A percentile compares a stretch with the other conserved stretches of the same genome.
phyloP scores from a whole-genome alignment of 768 basidiomycete species.

The Suillus weaverae region DNA sequence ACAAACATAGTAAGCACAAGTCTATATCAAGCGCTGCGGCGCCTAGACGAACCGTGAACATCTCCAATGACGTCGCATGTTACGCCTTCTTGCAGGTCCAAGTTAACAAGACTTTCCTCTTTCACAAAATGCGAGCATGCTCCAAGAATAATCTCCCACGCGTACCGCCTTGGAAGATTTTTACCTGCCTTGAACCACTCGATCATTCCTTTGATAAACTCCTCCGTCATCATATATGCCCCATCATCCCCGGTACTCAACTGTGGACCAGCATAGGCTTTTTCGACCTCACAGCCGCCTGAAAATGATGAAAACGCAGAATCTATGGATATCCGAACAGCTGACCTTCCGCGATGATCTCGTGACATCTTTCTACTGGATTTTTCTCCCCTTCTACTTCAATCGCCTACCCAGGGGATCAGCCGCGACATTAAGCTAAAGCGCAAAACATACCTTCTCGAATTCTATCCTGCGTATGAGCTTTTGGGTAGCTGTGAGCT shows the following conservation, averaged over 20 bases:
- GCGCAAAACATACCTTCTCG: slow-evolving; percentile 63
- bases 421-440: neutral
- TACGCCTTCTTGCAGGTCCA: slow-evolving; percentile 70
- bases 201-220: slow-evolving; percentile 86
- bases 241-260: slow-evolving; percentile 59
- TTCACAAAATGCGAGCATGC: slow-evolving; percentile 73
- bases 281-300: slow-evolving; percentile 83
- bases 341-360: slow-evolving; percentile 78
- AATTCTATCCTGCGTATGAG: slow-evolving; percentile 87
- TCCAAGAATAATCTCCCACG: slow-evolving; percentile 94
- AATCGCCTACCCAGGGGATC: slow-evolving; percentile 62
- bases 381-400: slow-evolving; percentile 88
- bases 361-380: slow-evolving; percentile 69
- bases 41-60: slow-evolving; percentile 69
- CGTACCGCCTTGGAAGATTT: slow-evolving; percentile 82
- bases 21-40: slow-evolving; percentile 1
- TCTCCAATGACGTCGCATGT: slow-evolving; percentile 96
- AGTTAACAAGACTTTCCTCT: slow-evolving; percentile 80
- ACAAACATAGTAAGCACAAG: slow-evolving; percentile 5
- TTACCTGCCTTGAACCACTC: slow-evolving; percentile 95
- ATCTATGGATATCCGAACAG: neutral
- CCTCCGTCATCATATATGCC: slow-evolving; percentile 69
- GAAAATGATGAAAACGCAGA: slow-evolving; percentile 11
- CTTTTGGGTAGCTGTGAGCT: slow-evolving; percentile 88
- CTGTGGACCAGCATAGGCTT: slow-evolving; percentile 71